Percentiles rank a stretch among this genome's conserved stretches.
Conservation (phyloP, 306 rosid species). For the Fragaria nilgerrensis region DNA sequence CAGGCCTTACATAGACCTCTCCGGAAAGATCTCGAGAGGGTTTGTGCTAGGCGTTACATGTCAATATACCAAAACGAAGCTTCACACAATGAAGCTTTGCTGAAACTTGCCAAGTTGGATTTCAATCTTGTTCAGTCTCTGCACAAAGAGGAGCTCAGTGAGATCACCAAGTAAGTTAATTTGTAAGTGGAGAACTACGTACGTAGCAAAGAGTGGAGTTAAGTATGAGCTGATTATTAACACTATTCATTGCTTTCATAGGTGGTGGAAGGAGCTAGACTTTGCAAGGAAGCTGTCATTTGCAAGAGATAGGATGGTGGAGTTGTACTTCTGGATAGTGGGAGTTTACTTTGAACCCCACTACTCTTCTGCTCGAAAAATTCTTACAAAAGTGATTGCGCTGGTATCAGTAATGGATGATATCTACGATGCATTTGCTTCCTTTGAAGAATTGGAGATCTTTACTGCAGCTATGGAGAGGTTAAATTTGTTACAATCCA, state of each 20-base stretch:
- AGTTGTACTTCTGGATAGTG: constrained; percentile 47
- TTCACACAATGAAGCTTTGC: constrained; percentile 26
- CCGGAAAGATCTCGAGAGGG: constrained; percentile 29
- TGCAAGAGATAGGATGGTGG: constrained; percentile 49
- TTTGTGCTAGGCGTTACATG: constrained; percentile 33
- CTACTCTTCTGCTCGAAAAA: constrained; percentile 26
- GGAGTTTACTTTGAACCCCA: constrained; percentile 36
- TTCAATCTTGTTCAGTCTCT: constrained; percentile 43
- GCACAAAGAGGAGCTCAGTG: constrained; percentile 37
- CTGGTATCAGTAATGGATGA: constrained; percentile 39
- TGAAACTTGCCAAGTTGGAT: constrained; percentile 44
- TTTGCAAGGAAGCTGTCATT: constrained; percentile 27
- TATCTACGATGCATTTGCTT: constrained; percentile 42
- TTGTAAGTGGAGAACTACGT: background rate
- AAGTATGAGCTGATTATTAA: background rate
- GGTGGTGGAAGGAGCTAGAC: constrained; percentile 61
- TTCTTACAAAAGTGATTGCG: constrained; percentile 23
- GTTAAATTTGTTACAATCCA: constrained; percentile 1
- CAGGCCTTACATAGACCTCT: constrained; percentile 34
- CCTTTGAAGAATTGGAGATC: constrained; percentile 39
- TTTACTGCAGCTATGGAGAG: constrained; percentile 41
- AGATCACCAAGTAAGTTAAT: constrained; percentile 22
- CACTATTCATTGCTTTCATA: background rate
- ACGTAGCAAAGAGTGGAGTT: background rate
- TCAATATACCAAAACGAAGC: constrained; percentile 36